Evolutionary conservation across 2,329 filamentous ascomycete genomes (phyloP), one percentile per base, ranked within the genome.

Genomic region (Diaporthe capsici): DNA sequence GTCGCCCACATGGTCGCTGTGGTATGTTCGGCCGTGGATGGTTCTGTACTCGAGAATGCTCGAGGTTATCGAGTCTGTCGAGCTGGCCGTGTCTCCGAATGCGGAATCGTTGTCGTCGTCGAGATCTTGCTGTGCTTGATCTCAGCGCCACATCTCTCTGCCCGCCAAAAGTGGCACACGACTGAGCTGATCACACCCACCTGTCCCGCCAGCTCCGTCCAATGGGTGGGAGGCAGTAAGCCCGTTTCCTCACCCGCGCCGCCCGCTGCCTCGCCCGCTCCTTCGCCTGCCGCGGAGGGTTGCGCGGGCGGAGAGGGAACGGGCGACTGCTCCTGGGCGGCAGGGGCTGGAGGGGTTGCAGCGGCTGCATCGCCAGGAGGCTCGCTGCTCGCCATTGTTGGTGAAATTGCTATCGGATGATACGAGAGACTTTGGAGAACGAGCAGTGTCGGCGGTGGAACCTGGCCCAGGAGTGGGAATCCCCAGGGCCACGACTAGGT

Each of bases 1-100:
- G 37, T 61, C 74, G 25, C 53, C 61, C 22, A 75, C 65, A 60
- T 76, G 34, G 28, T 76, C 72, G 57, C 76, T 77, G 68, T 77
- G 74, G 28, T 77, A 77, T 12, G 76, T 77, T 1, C 75, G 71
- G 53, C 76, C 76, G 57, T 77, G 75, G 22, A 77, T 76, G 8
- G 72, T 74, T n/a, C 75, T 60, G 47, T 76, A 77, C 51, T 76
- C 74, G 34, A 74, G 61, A 34, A 77, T 77, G 68, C 74, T 75
- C 37, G 75, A 74, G 7, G 75, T 71, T 20, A 76, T 75, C 1
- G 76, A 75, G 13, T 73, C 72, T 39, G 76, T 77, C 22, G 76
- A 76, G 53, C 71, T 74, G 22, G 75, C 76, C 60, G 49, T 73
- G 34, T 77, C 76, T 4, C 71, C 74, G 15, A 75, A 74, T 20